Conservation (phyloP, 2,329 filamentous ascomycete species). For the Aspergillus ochraceus region DNA sequence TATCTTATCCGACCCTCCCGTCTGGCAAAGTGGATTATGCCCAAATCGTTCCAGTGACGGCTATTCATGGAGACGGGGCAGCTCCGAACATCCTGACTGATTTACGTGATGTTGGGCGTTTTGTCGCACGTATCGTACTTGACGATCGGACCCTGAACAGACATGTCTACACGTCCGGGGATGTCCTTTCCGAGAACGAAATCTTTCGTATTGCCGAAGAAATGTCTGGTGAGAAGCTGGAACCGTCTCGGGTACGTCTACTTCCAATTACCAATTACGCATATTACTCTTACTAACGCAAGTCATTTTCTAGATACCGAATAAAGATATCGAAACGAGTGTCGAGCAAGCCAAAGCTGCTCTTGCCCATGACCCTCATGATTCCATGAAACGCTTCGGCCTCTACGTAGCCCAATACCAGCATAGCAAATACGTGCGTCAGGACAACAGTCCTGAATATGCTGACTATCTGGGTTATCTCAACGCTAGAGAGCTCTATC, state of each 20-base stretch:
- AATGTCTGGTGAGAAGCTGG: constrained; percentile 43
- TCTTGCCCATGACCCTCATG: not conserved
- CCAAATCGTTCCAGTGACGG: too few species aligned
- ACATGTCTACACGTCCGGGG: constrained; percentile 40
- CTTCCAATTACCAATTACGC: not conserved
- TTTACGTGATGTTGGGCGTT: constrained; percentile 49
- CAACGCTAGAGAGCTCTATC: constrained; percentile 50
- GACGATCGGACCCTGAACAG: constrained; percentile 53
- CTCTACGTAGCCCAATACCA: not conserved
- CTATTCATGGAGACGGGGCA: constrained; percentile 34
- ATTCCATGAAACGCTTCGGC: not conserved
- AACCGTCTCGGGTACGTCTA: not conserved
- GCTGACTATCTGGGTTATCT: constrained; percentile 54
- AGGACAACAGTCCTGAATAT: constrained; percentile 50
- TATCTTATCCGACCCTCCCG: constrained; percentile 39
- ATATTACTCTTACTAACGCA: too few species aligned
- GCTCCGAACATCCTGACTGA: constrained; percentile 42
- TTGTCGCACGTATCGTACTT: constrained; percentile 48
- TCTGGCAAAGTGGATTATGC: constrained; percentile 10
- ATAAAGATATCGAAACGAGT: not conserved
- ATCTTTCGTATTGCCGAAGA: constrained; percentile 43
- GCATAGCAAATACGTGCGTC: constrained; percentile 36
- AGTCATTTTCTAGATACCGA: too few species aligned
- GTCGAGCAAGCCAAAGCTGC: not conserved
- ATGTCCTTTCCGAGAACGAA: constrained; percentile 42